phyloP scores from a whole-genome alignment of 164 flowering plant genomes.

The Macadamia tetraphylla region DNA sequence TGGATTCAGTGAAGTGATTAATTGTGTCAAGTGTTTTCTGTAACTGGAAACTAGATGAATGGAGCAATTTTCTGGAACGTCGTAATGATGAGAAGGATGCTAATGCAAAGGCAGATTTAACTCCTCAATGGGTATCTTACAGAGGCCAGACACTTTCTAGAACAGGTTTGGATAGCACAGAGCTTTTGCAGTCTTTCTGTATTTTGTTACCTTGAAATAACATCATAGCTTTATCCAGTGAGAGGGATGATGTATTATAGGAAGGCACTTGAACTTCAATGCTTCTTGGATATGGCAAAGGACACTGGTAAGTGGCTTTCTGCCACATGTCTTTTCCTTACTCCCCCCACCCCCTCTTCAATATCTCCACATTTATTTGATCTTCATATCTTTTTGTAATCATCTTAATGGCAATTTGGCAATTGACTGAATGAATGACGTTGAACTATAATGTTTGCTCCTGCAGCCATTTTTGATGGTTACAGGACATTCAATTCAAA shows the following conservation, averaged over 20 bases:
- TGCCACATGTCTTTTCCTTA: neutral
- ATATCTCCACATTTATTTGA: slow-evolving; percentile 17
- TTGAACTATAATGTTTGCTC: slow-evolving; percentile 4
- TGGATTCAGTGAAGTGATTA: too few relatives aligned
- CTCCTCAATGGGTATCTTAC: slow-evolving; percentile 80
- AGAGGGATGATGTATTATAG: slow-evolving; percentile 99
- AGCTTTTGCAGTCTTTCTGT: slow-evolving; percentile 1
- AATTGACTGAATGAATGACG: neutral
- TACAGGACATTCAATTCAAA: slow-evolving; percentile 30
- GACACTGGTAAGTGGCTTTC: slow-evolving; percentile 48
- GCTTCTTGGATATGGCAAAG: slow-evolving; percentile 65
- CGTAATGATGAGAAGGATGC: slow-evolving; percentile 13
- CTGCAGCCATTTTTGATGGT: slow-evolving; percentile 55
- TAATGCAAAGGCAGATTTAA: slow-evolving; percentile 12
- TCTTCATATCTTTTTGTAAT: neutral
- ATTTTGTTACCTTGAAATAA: slow-evolving; percentile 1
- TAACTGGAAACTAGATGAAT: slow-evolving; percentile 54
- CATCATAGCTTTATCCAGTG: slow-evolving; percentile 37
- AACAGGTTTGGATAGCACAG: slow-evolving; percentile 50
- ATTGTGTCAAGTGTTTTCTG: neutral
- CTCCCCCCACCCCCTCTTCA: slow-evolving; percentile 8
- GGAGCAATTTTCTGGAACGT: slow-evolving; percentile 68
- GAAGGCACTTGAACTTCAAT: slow-evolving; percentile 80
- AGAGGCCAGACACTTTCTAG: slow-evolving; percentile 93
- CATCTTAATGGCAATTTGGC: neutral